Conservation (phyloP, 768 basidiomycete genomes). For the Podaxis sp. region DNA sequence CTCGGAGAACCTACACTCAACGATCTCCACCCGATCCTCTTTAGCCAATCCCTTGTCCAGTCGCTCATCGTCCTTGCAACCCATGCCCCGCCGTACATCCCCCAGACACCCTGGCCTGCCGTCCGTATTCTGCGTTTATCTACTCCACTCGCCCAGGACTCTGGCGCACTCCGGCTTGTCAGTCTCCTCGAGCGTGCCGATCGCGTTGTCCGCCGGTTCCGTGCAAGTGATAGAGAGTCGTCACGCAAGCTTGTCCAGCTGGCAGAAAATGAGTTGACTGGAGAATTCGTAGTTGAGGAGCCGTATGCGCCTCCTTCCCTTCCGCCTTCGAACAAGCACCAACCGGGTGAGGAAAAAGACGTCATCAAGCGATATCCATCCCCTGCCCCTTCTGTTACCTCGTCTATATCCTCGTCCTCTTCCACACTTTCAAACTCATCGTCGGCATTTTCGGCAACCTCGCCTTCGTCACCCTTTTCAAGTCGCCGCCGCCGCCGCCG, state of each 20-base stretch:
- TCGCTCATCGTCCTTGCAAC: slow-evolving; percentile 42
- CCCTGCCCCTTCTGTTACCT: slow-evolving; percentile 10
- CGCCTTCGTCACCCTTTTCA: not conserved
- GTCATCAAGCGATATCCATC: not conserved
- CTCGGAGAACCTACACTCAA: slow-evolving; percentile 34
- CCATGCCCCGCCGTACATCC: slow-evolving; percentile 22
- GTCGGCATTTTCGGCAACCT: not conserved
- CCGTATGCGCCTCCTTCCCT: slow-evolving; percentile 14
- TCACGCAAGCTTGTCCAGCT: slow-evolving; percentile 27
- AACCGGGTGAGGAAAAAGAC: slow-evolving; percentile 1
- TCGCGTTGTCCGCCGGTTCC: slow-evolving; percentile 26
- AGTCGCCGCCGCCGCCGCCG: not conserved
- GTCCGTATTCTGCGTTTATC: slow-evolving; percentile 33
- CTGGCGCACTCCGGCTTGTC: slow-evolving; percentile 40
- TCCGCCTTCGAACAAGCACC: not conserved
- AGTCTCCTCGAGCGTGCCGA: slow-evolving; percentile 38
- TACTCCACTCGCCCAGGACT: slow-evolving; percentile 31
- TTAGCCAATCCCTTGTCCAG: slow-evolving; percentile 29
- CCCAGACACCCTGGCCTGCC: slow-evolving; percentile 19
- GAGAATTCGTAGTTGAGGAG: slow-evolving; percentile 31
- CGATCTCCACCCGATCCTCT: slow-evolving; percentile 35
- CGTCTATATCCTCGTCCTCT: slow-evolving; percentile 1
- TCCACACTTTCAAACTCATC: slow-evolving; percentile 3
- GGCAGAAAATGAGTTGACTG: slow-evolving; percentile 29
- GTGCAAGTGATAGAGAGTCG: not conserved